These are phyloP conservation scores for Elsinoe arachidis DNA, from an alignment of 2,329 filamentous ascomycete species.

Conservation along the genomic window DNA sequence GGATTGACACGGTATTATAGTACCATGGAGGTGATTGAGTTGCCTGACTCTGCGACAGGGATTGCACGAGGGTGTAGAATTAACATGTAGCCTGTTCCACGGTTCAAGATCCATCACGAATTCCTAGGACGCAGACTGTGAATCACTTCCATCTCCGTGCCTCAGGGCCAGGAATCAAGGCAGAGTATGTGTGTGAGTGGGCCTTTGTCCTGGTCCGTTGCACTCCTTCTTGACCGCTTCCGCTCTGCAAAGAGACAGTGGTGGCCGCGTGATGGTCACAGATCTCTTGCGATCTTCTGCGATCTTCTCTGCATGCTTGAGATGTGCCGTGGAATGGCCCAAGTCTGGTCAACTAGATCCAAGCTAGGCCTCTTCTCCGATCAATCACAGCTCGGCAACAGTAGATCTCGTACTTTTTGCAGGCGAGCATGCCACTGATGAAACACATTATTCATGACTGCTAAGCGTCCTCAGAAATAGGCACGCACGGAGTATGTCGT, in stretches of 20 bases:
- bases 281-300: background rate
- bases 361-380: background rate
- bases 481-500: background rate
- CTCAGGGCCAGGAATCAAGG: too few species aligned
- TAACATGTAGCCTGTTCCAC: slow-evolving; percentile 5
- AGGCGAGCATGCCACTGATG: background rate
- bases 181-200: too few species aligned
- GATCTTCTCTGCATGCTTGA: background rate
- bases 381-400: background rate
- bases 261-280: background rate
- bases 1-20: slow-evolving; percentile 2
- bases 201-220: background rate
- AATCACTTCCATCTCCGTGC: background rate
- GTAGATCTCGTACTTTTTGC: background rate
- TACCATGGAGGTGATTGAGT: background rate
- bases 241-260: background rate
- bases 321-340: background rate
- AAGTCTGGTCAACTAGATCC: background rate
- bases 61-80: background rate
- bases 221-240: background rate
- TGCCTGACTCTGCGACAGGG: slow-evolving; percentile 11
- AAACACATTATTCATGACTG: background rate
- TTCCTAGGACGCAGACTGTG: background rate
- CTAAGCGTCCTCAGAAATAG: background rate
- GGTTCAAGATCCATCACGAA: background rate